These are phyloP conservation scores for Trichaptum fuscoviolaceum DNA, from an alignment of 768 basidiomycete genomes.

Conservation along the genomic window DNA sequence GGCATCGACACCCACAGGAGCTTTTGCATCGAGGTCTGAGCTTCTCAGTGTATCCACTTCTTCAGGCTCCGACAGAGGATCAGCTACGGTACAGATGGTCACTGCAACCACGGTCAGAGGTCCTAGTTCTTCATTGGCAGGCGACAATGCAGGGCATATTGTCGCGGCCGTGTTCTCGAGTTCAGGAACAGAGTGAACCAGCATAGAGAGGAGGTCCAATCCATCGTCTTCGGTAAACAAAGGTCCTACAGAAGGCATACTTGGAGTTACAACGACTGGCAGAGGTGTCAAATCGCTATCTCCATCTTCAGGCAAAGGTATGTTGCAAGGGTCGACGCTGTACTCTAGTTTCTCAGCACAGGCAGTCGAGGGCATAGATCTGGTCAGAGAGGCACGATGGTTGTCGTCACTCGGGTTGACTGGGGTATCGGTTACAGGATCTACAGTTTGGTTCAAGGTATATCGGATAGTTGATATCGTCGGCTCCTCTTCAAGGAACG, in stretches of 20 bases:
- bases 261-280: not conserved
- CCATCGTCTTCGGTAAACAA: not conserved
- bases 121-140: not conserved
- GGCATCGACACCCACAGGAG: too few species aligned
- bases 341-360: too few species aligned
- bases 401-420: too few species aligned
- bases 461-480: not conserved
- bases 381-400: too few species aligned
- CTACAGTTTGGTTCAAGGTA: not conserved
- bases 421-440: not conserved
- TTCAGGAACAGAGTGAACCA: not conserved
- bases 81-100: not conserved
- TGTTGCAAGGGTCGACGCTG: too few species aligned
- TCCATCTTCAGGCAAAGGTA: not conserved
- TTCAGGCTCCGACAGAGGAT: too few species aligned
- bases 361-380: too few species aligned
- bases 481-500: too few species aligned
- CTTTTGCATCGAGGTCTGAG: too few species aligned
- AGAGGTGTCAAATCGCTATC: not conserved
- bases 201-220: too few species aligned
- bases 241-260: not conserved
- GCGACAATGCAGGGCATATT: not conserved
- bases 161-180: not conserved
- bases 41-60: too few species aligned
- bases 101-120: not conserved